Conservation (phyloP, 306 rosid species). For the Pyrus communis region DNA sequence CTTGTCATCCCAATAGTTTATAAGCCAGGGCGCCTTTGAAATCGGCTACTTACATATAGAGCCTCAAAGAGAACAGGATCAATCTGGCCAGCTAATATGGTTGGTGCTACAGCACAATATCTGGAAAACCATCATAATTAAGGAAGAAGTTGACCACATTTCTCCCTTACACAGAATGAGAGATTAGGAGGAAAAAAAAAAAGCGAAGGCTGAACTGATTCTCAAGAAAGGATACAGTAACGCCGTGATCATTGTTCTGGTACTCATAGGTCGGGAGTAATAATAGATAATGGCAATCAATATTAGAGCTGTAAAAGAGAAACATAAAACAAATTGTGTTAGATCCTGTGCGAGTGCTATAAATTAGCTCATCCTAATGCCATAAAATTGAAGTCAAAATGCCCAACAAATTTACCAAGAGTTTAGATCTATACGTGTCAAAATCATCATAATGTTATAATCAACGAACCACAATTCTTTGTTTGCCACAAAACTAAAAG, state of each 20-base stretch:
- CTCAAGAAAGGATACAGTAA: constrained; percentile 70
- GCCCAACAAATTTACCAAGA: not conserved
- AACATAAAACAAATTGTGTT: constrained; percentile 22
- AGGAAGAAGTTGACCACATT: constrained; percentile 33
- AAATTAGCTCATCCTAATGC: not conserved
- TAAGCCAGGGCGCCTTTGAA: not conserved
- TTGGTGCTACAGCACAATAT: constrained; percentile 87
- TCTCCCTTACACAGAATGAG: constrained; percentile 13
- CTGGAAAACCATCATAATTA: constrained; percentile 55
- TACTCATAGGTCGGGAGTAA: constrained; percentile 70
- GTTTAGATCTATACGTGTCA: not conserved
- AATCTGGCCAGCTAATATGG: constrained; percentile 80
- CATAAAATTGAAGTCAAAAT: not conserved
- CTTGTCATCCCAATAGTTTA: not conserved
- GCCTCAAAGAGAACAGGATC: constrained; percentile 87
- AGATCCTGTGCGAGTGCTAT: constrained; percentile 15
- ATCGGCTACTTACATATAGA: constrained; percentile 68
- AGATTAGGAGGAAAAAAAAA: not conserved
- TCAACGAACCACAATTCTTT: not conserved
- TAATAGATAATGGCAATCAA: constrained; percentile 83
- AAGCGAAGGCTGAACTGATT: constrained; percentile 7
- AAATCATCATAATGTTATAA: not conserved
- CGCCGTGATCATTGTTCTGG: constrained; percentile 63
- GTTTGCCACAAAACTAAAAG: not conserved
- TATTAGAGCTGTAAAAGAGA: constrained; percentile 56